A percentile compares a stretch with the other conserved stretches of the same genome.
These are phyloP conservation scores for Luffa aegyptiaca DNA, from an alignment of 306 rosid genomes.

Conservation along the genomic window DNA sequence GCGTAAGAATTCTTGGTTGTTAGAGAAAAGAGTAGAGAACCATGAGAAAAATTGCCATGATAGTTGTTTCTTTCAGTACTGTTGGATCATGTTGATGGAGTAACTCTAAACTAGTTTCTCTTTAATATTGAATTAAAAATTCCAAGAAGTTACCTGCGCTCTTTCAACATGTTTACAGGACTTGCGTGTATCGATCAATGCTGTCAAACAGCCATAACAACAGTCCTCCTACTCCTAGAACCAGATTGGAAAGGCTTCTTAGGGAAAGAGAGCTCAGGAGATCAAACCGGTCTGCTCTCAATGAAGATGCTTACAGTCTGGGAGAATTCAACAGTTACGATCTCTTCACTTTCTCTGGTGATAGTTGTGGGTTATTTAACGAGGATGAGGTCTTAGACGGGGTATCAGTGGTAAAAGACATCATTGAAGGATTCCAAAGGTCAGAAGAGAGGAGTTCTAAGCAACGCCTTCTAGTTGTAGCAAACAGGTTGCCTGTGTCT, in stretches of 20 bases:
- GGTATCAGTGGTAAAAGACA: conserved; percentile 14
- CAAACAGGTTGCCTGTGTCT: conserved; percentile 90
- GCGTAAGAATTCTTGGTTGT: not conserved
- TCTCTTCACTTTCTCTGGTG: conserved; percentile 20
- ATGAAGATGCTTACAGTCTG: conserved; percentile 40
- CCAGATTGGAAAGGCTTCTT: conserved; percentile 83
- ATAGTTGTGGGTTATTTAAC: conserved; percentile 13
- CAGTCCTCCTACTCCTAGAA: conserved; percentile 60
- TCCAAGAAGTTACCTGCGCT: not conserved
- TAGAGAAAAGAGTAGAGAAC: not conserved
- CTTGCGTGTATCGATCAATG: conserved; percentile 25
- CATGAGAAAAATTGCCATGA: not conserved
- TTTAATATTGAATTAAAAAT: not conserved
- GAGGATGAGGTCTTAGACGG: conserved; percentile 52
- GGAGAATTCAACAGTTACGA: conserved; percentile 33
- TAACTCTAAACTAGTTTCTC: not conserved
- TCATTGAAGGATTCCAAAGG: conserved; percentile 34
- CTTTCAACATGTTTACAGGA: conserved; percentile 18
- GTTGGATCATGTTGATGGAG: not conserved
- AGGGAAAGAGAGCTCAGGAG: conserved; percentile 87
- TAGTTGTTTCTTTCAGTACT: not conserved
- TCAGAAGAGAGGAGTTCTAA: conserved; percentile 44
- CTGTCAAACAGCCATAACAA: conserved; percentile 57
- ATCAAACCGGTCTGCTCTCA: conserved; percentile 30
- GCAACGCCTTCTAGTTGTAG: conserved; percentile 83